Evolutionary conservation across 2,329 filamentous ascomycete genomes (phyloP), one percentile per base, ranked within the genome.

Genomic region (Phoma sp.): DNA sequence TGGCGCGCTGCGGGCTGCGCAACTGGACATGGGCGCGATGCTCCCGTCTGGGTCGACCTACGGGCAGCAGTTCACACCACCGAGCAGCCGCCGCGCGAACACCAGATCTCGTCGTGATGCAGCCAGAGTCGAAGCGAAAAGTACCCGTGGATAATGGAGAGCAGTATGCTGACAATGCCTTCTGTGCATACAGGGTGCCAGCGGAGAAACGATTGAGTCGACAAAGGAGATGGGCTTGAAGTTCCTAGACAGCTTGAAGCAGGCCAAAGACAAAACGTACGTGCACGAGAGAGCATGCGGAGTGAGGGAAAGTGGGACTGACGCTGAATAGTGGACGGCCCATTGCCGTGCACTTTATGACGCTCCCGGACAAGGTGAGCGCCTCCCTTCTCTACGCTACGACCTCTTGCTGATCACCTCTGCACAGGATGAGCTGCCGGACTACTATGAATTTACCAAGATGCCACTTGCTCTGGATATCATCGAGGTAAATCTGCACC

Each of bases 241-340:
- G 61, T 89, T 96, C 68, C 78, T 96, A 39, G 86, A 90, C 48
- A 86, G 88, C 69, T 84, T 96, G 68, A 87, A 87, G 65, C 82
- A 85, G 60, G 91, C 90, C 22, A 85, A 86, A 59, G 91, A 96
- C 74, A 96, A 96, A 78, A 90, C 83, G 90, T 93, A 82, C 68
- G 84, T 79, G 54, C 57, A 60, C 55, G 7, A 52, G 30, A 13
- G 27, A 46, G 37, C 24, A 30, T 39, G 35, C 22, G 25, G 6
- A 33, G 42, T 38, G 37, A 42, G 27, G 30, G 32, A 30, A 50
- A 30, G 37, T 29, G 18, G 18, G 30, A 62, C 69, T 73, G 60
- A 73, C 61, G 55, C 13, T 44, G 38, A 60, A 57, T 70, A 80
- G 78, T 47, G 89, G 90, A 57, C 89, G 90, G 41, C 82, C 82